Evolutionary conservation across 768 basidiomycete genomes (phyloP).

Genomic region (Boletus rex-veris): DNA sequence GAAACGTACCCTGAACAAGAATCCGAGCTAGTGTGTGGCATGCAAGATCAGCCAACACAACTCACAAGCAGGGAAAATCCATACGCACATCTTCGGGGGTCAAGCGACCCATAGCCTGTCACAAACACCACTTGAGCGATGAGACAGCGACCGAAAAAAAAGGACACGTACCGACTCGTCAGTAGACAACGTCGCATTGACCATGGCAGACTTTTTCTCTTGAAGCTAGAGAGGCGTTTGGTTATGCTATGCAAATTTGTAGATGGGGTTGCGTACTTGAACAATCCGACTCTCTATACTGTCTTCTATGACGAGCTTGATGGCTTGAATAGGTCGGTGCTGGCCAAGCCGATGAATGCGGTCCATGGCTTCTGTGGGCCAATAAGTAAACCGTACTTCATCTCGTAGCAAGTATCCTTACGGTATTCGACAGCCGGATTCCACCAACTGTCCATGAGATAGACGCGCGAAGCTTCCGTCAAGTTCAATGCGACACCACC

Average conservation of each 20-base stretch:
- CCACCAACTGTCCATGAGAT: slow-evolving; percentile 99
- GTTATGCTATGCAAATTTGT: background rate
- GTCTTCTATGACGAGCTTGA: slow-evolving; percentile 93
- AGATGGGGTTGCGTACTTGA: slow-evolving; percentile 46
- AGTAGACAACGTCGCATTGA: slow-evolving; percentile 78
- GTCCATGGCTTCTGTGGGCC: slow-evolving; percentile 83
- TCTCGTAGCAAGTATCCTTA: slow-evolving; percentile 37
- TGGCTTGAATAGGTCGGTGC: slow-evolving; percentile 86
- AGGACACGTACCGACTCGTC: slow-evolving; percentile 64
- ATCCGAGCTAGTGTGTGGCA: slow-evolving; percentile 35
- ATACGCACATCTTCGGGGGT: slow-evolving; percentile 74
- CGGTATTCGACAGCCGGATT: slow-evolving; percentile 93
- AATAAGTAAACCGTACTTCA: background rate
- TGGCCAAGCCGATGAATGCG: slow-evolving; percentile 97
- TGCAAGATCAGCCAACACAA: slow-evolving; percentile 3
- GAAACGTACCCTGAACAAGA: slow-evolving; percentile 44
- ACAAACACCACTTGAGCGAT: slow-evolving; percentile 6
- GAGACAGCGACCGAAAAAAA: background rate
- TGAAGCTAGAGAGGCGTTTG: slow-evolving; percentile 55
- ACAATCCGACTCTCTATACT: slow-evolving; percentile 95
- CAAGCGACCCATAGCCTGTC: slow-evolving; percentile 85
- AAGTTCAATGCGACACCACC: slow-evolving; percentile 91
- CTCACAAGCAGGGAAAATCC: background rate
- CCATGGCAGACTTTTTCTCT: slow-evolving; percentile 96
- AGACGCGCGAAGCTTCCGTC: slow-evolving; percentile 89